Conservation (phyloP, 768 basidiomycete genomes). For the Russula olivacea region DNA sequence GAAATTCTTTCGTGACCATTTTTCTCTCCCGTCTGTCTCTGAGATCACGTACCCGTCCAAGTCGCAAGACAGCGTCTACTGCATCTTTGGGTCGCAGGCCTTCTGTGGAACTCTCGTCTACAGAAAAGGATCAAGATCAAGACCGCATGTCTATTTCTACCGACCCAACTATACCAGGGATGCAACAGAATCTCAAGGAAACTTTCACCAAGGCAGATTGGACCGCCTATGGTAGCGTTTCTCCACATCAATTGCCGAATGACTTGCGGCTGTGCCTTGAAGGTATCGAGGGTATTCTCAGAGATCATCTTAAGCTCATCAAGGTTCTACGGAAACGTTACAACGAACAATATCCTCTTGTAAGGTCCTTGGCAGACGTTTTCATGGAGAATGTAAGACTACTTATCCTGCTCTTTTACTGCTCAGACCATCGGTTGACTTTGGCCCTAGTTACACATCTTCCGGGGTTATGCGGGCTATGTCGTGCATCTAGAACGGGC, state of each 20-base stretch:
- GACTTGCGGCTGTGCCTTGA: constrained; percentile 82
- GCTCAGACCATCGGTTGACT: constrained; percentile 23
- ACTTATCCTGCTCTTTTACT: constrained; percentile 11
- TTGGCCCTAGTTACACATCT: constrained; percentile 72
- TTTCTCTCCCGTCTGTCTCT: constrained; percentile 75
- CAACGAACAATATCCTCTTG: constrained; percentile 92
- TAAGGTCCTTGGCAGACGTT: constrained; percentile 87
- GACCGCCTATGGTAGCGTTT: constrained; percentile 46
- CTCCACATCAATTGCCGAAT: constrained; percentile 79
- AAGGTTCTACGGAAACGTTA: constrained; percentile 85
- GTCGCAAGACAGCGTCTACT: constrained; percentile 53
- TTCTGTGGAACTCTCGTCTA: constrained; percentile 38
- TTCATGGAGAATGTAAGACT: constrained; percentile 81
- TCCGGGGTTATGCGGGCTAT: constrained; percentile 90
- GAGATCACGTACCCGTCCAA: constrained; percentile 53
- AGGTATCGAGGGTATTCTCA: constrained; percentile 78
- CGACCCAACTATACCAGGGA: constrained; percentile 32
- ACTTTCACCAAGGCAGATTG: constrained; percentile 44
- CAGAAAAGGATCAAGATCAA: constrained; percentile 36
- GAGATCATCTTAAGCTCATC: constrained; percentile 81
- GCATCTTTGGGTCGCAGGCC: constrained; percentile 72
- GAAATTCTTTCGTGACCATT: constrained; percentile 56
- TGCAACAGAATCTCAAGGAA: constrained; percentile 66
- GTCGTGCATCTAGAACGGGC: constrained; percentile 92
- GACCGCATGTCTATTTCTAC: constrained; percentile 39